Percentiles rank a stretch among this genome's conserved stretches.
Evolutionary conservation across 1,284 basidiomycete genomes (phyloP).

Genomic region (Cryptococcus depauperatus): DNA sequence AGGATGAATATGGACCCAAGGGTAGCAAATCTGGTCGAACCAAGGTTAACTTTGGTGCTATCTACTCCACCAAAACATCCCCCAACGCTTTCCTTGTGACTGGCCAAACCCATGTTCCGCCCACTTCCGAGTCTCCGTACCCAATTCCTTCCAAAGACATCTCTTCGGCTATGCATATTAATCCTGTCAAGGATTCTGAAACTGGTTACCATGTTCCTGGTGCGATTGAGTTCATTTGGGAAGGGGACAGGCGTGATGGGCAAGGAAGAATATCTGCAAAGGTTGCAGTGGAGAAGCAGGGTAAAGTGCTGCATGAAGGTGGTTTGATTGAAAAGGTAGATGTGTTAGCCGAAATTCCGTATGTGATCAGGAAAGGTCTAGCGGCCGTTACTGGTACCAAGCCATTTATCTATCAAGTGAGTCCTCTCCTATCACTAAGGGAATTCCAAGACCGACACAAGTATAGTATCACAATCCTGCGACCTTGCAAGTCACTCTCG

Average conservation of each 20-base stretch:
- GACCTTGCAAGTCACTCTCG: slow-evolving; percentile 59
- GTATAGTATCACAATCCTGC: slow-evolving; percentile 70
- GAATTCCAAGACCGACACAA: background rate
- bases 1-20: slow-evolving; percentile 60
- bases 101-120: slow-evolving; percentile 59
- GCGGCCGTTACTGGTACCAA: slow-evolving; percentile 48
- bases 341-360: slow-evolving; percentile 90
- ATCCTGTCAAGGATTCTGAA: slow-evolving; percentile 55
- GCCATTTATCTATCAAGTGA: slow-evolving; percentile 49
- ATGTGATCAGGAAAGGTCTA: slow-evolving; percentile 54
- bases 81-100: slow-evolving; percentile 24
- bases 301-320: slow-evolving; percentile 54
- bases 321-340: slow-evolving; percentile 96
- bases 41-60: slow-evolving; percentile 68
- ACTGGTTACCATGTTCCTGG: slow-evolving; percentile 77
- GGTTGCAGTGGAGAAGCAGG: slow-evolving; percentile 53
- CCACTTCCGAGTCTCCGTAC: slow-evolving; percentile 51
- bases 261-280: slow-evolving; percentile 50
- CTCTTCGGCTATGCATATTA: slow-evolving; percentile 63
- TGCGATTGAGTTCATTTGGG: slow-evolving; percentile 69
- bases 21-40: slow-evolving; percentile 71
- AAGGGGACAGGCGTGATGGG: slow-evolving; percentile 54
- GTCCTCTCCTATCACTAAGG: slow-evolving; percentile 7
- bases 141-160: slow-evolving; percentile 51
- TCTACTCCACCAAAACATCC: slow-evolving; percentile 24